Conservation (phyloP, 495 filamentous ascomycete species). For the Penicillium daleae region DNA sequence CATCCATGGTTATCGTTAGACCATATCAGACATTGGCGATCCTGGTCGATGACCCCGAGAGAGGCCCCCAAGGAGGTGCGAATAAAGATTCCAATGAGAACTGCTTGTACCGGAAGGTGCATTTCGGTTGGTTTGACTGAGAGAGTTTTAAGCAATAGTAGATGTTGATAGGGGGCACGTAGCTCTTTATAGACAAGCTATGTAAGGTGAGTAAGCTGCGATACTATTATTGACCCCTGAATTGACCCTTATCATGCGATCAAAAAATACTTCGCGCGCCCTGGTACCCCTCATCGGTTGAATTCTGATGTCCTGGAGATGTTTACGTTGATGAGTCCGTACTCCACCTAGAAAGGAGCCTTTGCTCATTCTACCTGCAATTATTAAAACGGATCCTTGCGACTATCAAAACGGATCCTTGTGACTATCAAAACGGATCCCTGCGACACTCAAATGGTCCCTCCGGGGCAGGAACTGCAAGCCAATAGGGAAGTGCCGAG, state of each 20-base stretch:
- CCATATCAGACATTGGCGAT: slow-evolving; percentile 16
- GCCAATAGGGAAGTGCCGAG: background rate
- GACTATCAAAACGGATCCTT: background rate
- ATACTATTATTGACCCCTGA: background rate
- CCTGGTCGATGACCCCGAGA: slow-evolving; percentile 4
- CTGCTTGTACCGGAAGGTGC: background rate
- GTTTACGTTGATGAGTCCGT: too few relatives aligned
- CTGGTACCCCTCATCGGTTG: too few relatives aligned
- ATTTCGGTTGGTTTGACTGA: background rate
- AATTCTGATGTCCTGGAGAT: too few relatives aligned
- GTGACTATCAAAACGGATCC: background rate
- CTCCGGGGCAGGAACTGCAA: background rate
- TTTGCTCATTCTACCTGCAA: background rate
- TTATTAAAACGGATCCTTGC: background rate
- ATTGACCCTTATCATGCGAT: background rate
- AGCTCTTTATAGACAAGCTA: slow-evolving; percentile 5
- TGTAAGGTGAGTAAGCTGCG: background rate
- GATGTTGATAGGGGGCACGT: background rate
- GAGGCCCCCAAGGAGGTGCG: background rate
- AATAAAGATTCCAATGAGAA: background rate
- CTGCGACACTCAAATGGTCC: background rate
- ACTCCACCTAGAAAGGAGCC: too few relatives aligned
- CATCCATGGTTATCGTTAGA: slow-evolving; percentile 16
- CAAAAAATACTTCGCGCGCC: too few relatives aligned
- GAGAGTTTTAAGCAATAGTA: background rate